Conservation (phyloP, 805 yeast genomes). For the Nakazawaea anatomiae region DNA sequence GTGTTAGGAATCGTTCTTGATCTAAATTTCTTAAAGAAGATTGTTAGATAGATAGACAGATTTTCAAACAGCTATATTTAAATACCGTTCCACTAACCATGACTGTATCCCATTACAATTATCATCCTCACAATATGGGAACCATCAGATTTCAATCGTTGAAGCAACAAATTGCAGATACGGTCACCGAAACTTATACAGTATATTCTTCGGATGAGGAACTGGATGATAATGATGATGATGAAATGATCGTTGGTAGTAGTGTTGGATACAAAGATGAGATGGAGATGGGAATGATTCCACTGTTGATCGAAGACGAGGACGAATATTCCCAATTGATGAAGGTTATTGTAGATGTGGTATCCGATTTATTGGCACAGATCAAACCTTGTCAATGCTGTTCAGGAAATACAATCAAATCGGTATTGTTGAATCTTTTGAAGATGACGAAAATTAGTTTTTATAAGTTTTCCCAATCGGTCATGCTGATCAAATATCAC, state of each 20-base stretch:
- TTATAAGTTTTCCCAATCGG: neutral
- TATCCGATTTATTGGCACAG: neutral
- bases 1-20: neutral
- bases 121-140: neutral
- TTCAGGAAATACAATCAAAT: neutral
- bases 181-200: neutral
- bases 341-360: slow-evolving; percentile 1
- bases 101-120: slow-evolving; percentile 1
- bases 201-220: slow-evolving; percentile 1
- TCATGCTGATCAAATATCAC: neutral
- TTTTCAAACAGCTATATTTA: neutral
- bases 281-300: neutral
- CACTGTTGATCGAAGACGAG: neutral
- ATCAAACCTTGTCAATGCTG: neutral
- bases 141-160: neutral
- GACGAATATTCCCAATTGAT: slow-evolving; percentile 3
- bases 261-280: neutral
- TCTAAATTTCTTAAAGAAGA: neutral
- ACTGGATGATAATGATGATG: neutral
- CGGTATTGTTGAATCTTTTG: neutral
- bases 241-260: neutral
- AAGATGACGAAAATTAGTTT: neutral
- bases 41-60: neutral
- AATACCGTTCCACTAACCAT: neutral
- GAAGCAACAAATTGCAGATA: neutral